phyloP scores from a whole-genome alignment of 345 rosid genomes.

The thale cress (Arabidopsis thaliana) region DNA sequence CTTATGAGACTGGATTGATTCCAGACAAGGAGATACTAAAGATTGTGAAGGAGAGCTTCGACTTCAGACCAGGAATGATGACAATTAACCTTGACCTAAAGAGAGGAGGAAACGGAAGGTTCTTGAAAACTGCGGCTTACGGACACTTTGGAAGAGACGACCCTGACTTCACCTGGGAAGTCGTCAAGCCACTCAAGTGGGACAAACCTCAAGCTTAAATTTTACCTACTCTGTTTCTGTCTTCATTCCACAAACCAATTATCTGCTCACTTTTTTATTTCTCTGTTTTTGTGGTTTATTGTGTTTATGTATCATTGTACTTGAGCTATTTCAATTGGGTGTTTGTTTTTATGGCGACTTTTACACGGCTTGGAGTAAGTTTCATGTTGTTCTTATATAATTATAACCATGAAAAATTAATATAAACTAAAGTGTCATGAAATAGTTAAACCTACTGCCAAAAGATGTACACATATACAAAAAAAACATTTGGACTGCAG shows the following conservation, averaged over 20 bases:
- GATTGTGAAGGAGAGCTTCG: slow-evolving; percentile 44
- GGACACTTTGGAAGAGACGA: slow-evolving; percentile 48
- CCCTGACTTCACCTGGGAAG: slow-evolving; percentile 49
- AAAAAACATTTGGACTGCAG: too few species aligned
- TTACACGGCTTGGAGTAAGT: neutral
- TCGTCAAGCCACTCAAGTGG: slow-evolving; percentile 47
- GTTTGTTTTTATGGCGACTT: neutral
- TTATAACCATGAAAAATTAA: neutral
- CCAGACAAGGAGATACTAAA: slow-evolving; percentile 47
- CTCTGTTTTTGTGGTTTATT: neutral
- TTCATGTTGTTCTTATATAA: neutral
- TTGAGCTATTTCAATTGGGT: neutral
- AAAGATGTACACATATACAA: neutral
- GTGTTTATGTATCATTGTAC: neutral
- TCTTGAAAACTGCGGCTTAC: slow-evolving; percentile 44
- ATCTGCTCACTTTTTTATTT: neutral
- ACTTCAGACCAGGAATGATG: slow-evolving; percentile 49
- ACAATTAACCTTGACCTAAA: slow-evolving; percentile 42
- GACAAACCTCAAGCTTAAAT: slow-evolving; percentile 41
- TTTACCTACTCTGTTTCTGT: slow-evolving; percentile 6
- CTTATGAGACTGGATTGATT: slow-evolving; percentile 40
- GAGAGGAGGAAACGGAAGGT: slow-evolving; percentile 47
- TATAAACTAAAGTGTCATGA: neutral
- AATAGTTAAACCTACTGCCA: neutral
- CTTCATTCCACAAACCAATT: slow-evolving; percentile 2